Conservation (phyloP, 108 stramenopile genomes). For the Fragilaria radians region DNA sequence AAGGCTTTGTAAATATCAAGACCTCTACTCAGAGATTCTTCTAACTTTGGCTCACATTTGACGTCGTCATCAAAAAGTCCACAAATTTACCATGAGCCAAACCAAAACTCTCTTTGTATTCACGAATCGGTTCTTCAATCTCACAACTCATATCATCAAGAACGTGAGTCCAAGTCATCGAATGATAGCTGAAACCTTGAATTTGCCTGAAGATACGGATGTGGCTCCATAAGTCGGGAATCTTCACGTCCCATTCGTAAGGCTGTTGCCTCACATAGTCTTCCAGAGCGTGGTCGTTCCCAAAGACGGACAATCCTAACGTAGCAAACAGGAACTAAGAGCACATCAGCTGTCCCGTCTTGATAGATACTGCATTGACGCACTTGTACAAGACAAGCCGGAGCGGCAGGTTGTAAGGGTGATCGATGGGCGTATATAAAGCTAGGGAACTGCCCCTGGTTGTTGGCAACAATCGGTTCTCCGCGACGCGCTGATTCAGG, state of each 20-base stretch:
- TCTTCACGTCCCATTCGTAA: conserved; percentile 34
- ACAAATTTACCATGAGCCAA: too few species aligned
- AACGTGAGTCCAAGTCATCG: too few species aligned
- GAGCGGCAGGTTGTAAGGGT: conserved; percentile 16
- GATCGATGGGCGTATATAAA: conserved; percentile 51
- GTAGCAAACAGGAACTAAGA: conserved; percentile 30
- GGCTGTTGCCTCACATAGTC: conserved; percentile 31
- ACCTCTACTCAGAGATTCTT: too few species aligned
- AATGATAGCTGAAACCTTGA: not conserved
- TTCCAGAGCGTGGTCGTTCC: conserved; percentile 34
- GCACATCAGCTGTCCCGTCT: conserved; percentile 50
- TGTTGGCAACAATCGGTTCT: conserved; percentile 17
- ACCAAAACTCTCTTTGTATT: too few species aligned
- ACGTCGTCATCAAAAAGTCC: too few species aligned
- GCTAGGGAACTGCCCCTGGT: conserved; percentile 9
- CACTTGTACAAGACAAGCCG: conserved; percentile 43
- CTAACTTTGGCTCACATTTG: too few species aligned
- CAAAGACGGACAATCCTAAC: conserved; percentile 46
- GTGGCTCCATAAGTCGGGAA: not conserved
- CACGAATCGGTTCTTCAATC: too few species aligned
- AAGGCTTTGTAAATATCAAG: too few species aligned
- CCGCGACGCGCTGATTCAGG: conserved; percentile 33
- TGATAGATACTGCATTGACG: conserved; percentile 21
- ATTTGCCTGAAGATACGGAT: too few species aligned
- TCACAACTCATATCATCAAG: too few species aligned